Percentiles rank a stretch among this genome's conserved stretches.
phyloP scores from a whole-genome alignment of 192 early-diverging fungal species.

The Podochytrium sp. region DNA sequence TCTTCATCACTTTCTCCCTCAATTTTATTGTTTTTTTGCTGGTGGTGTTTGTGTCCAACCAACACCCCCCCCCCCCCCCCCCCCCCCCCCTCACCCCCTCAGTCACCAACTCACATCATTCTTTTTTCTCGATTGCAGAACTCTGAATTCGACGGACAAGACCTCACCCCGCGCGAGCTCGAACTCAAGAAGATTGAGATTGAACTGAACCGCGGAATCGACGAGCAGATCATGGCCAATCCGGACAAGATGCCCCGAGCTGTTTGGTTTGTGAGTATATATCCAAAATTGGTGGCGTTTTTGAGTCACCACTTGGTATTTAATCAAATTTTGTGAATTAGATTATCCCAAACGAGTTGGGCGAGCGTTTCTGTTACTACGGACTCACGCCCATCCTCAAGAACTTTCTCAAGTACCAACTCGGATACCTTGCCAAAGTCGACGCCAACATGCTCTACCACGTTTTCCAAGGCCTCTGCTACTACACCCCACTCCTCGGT shows the following conservation, averaged over 20 bases:
- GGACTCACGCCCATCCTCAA: conserved; percentile 61
- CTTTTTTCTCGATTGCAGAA: too few relatives aligned
- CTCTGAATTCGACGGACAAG: neutral
- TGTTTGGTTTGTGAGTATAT: conserved; percentile 19
- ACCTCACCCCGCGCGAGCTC: conserved; percentile 1
- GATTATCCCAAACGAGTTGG: conserved; percentile 60
- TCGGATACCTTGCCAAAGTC: conserved; percentile 37
- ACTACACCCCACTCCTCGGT: conserved; percentile 67
- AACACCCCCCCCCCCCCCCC: too few relatives aligned
- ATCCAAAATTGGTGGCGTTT: too few relatives aligned
- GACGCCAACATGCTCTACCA: conserved; percentile 31
- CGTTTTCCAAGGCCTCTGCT: neutral
- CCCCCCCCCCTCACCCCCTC: too few relatives aligned
- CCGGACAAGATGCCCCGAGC: conserved; percentile 7
- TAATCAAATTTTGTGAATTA: too few relatives aligned
- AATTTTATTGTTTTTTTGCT: too few relatives aligned
- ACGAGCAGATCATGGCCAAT: conserved; percentile 51
- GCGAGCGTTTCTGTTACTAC: conserved; percentile 65
- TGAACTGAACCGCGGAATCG: conserved; percentile 54
- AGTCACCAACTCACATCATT: too few relatives aligned
- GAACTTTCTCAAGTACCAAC: conserved; percentile 42
- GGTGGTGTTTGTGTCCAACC: too few relatives aligned
- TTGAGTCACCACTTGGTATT: neutral
- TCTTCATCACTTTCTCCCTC: too few relatives aligned
- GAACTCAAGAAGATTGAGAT: conserved; percentile 35